phyloP scores from a whole-genome alignment of 768 basidiomycete genomes.

The Lactifluus pinguis region DNA sequence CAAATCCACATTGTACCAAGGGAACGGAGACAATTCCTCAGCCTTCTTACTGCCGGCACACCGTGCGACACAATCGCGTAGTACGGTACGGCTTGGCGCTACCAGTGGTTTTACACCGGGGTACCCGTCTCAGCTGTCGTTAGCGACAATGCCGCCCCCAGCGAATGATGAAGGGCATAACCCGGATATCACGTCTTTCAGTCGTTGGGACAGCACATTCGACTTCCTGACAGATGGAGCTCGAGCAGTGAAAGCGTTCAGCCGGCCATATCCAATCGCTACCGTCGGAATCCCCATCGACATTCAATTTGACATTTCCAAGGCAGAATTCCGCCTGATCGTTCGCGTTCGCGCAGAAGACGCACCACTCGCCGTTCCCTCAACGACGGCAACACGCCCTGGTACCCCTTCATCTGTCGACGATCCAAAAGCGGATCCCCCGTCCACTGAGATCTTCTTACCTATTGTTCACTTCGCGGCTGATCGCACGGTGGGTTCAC shows the following conservation, averaged over 20 bases:
- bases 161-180: constrained; percentile 16
- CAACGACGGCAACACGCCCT: constrained; percentile 14
- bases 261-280: constrained; percentile 71
- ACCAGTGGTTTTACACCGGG: constrained; percentile 10
- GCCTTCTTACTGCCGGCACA: constrained; percentile 31
- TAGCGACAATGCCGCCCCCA: constrained; percentile 27
- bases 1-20: constrained; percentile 23
- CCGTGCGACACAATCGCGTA: constrained; percentile 5
- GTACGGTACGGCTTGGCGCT: neutral
- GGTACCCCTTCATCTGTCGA: constrained; percentile 17
- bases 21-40: constrained; percentile 30
- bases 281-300: constrained; percentile 59
- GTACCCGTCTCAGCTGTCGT: constrained; percentile 30
- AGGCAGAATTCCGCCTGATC: constrained; percentile 59
- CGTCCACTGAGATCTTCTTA: constrained; percentile 82
- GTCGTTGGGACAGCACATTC: constrained; percentile 44
- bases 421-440: constrained; percentile 28
- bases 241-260: constrained; percentile 76
- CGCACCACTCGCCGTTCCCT: constrained; percentile 21
- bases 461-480: constrained; percentile 85
- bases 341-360: constrained; percentile 59
- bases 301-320: constrained; percentile 67
- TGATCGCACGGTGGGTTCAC: constrained; percentile 24
- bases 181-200: constrained; percentile 21
- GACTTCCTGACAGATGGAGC: constrained; percentile 80